Evolutionary conservation across 495 filamentous ascomycete genomes (phyloP), one percentile per base, ranked within the genome.

Genomic region (Margaritispora aquatica): DNA sequence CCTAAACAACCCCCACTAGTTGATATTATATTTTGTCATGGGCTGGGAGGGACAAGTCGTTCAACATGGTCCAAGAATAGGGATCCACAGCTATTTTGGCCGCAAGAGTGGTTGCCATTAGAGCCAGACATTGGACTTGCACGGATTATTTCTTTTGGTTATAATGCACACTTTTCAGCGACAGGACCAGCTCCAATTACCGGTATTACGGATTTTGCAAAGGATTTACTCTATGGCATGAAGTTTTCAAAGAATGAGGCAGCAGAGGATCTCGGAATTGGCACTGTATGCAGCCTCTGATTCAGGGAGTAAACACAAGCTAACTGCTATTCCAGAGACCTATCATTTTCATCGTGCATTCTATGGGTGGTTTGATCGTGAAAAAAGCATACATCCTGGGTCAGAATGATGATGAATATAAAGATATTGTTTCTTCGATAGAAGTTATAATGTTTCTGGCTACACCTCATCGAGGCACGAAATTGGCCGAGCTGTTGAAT

Each of bases 381-480:
- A 81, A 79, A 51, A 69, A 63, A 52, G 59, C 59, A 20, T 75
- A 73, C 58, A 56, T 79, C 2, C 69, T 69, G 7, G 76, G 71
- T 26, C 68, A 69, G 44, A 67, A 73, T 23, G 74, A 80, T 29
- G 57, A 55, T 0, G 59, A 59, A 9, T 72, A 62, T 17, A 58
- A 63, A 13, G 59, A 67, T n/a, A 23, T 76, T 17, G 57, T 63
- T 8, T 46, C 27, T 10, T 29, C 26, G 26, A 29, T 80, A 22
- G 69, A 74, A n/a, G 67, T 71, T 1, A 73, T 83, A 1, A 71
- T 74, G 60, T 83, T 82, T 67, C 62, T 82, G 0, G 75, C 69
- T 0, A 81, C 78, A 7, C 80, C 80, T 4, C 78, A 82, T 57
- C 63, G 74, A 20, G 80, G 79, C 1, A 71, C 75, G 0, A 69